Evolutionary conservation across 2,329 filamentous ascomycete species (phyloP).

Genomic region (Cladosporium phlei): DNA sequence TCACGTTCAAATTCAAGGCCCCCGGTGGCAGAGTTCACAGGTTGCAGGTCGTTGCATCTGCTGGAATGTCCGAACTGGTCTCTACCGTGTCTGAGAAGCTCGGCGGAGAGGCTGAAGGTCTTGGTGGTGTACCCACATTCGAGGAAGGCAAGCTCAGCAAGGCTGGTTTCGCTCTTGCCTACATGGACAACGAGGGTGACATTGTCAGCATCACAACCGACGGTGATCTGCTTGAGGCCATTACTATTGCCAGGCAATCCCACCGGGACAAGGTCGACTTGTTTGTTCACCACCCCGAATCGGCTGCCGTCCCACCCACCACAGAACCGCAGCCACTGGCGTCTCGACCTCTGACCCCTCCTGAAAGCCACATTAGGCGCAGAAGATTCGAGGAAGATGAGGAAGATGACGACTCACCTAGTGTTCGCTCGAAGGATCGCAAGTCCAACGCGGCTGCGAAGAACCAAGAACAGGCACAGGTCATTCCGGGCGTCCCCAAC

Average conservation of each 20-base stretch:
- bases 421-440: constrained; percentile 32
- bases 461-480: constrained; percentile 60
- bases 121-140: constrained; percentile 74
- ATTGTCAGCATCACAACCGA: constrained; percentile 96
- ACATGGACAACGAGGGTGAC: constrained; percentile 94
- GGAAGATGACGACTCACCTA: constrained; percentile 32
- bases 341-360: constrained; percentile 45
- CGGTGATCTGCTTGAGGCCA: constrained; percentile 84
- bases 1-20: constrained; percentile 99
- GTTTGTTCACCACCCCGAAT: constrained; percentile 89
- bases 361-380: constrained; percentile 46
- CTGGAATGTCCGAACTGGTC: constrained; percentile 77
- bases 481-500: constrained; percentile 89
- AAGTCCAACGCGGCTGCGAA: constrained; percentile 37
- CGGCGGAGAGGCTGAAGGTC: constrained; percentile 71
- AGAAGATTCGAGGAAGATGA: constrained; percentile 53
- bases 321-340: constrained; percentile 54
- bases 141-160: constrained; percentile 73
- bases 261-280: constrained; percentile 91
- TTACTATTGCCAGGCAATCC: constrained; percentile 72
- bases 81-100: constrained; percentile 76
- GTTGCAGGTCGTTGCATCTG: constrained; percentile 74
- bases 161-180: constrained; percentile 85
- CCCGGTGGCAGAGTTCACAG: constrained; percentile 91
- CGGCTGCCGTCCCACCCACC: constrained; percentile 69